Conservation (phyloP, 1,139 yeast genomes). For the Candida mesenterica region DNA sequence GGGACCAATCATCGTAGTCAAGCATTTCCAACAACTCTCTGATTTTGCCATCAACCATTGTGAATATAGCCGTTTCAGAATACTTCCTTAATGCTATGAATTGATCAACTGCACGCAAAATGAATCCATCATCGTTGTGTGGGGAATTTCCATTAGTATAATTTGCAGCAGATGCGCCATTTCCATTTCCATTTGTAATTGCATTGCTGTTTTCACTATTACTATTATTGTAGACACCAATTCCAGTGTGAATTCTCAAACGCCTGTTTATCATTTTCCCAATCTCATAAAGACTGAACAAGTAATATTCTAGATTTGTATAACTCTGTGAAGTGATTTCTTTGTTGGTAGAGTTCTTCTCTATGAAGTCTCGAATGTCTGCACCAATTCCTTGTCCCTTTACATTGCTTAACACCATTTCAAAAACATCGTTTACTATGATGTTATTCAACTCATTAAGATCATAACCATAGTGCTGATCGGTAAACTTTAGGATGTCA, state of each 20-base stretch:
- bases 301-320: conserved; percentile 83
- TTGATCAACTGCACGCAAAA: conserved; percentile 42
- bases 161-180: background rate
- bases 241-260: conserved; percentile 53
- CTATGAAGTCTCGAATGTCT: conserved; percentile 63
- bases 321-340: conserved; percentile 90
- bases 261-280: conserved; percentile 45
- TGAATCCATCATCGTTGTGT: conserved; percentile 32
- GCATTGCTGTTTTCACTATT: conserved; percentile 15
- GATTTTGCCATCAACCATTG: conserved; percentile 75
- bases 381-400: conserved; percentile 58
- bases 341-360: conserved; percentile 63
- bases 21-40: conserved; percentile 80
- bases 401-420: conserved; percentile 57
- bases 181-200: background rate
- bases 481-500: conserved; percentile 61
- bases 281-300: conserved; percentile 57
- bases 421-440: conserved; percentile 63
- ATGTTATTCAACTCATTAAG: conserved; percentile 43
- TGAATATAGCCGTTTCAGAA: conserved; percentile 81
- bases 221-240: conserved; percentile 38
- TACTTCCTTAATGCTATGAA: conserved; percentile 64
- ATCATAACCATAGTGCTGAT: conserved; percentile 59
- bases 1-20: conserved; percentile 78
- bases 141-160: background rate